Base-by-base conservation (phyloP, 1,284 basidiomycete genomes). In the Sutorius eximius region DNA sequence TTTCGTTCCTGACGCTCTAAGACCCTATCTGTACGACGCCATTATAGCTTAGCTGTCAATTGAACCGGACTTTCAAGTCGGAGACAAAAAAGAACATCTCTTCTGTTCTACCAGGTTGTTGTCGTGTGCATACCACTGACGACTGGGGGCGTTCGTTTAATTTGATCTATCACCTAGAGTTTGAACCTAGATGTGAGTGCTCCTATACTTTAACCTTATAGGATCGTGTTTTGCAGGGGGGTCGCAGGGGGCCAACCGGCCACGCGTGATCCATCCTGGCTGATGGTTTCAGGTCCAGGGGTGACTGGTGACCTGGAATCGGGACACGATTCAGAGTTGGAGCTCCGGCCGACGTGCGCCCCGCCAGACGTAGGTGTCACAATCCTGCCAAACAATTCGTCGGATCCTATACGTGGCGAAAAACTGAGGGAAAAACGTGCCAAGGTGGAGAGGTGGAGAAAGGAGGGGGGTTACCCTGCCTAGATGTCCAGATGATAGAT, bases 331-430 rank as follows among this genome's bases (percentile, higher is more conserved):
- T 20, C 27, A 57, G 27, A 42, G 57, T 60, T 62, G 33, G 38
- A 56, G 48, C 36, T 60, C 52, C 58, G 58, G 32, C 13, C 15
- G 42, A 49, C 58, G 13, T 11, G 11, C 3, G 10, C 43, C 8
- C 3, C 36, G 50, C 54, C 45, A 38, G 53, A 44, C 22, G 9
- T 33, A 40, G 5, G 30, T 13, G 4, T 1, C 29, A 45, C 13
- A 5, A 36, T 4, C 6, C 44, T 22, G 13, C 13, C 9, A 10
- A 10, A 11, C 16, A 37, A 22, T 45, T 24, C 20, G 10, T 20
- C 33, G 20, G 30, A 2, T 16, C 45, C 22, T 16, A 27, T 41
- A 27, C 36, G 3, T 11, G 16, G 12, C 2, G 8, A 45, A 18
- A 22, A 40, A 15, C 20, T 22, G 7, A 5, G 24, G 30, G 27